Evolutionary conservation across 345 rosid species (phyloP).

Genomic region (Eucalyptus guilfoylei): DNA sequence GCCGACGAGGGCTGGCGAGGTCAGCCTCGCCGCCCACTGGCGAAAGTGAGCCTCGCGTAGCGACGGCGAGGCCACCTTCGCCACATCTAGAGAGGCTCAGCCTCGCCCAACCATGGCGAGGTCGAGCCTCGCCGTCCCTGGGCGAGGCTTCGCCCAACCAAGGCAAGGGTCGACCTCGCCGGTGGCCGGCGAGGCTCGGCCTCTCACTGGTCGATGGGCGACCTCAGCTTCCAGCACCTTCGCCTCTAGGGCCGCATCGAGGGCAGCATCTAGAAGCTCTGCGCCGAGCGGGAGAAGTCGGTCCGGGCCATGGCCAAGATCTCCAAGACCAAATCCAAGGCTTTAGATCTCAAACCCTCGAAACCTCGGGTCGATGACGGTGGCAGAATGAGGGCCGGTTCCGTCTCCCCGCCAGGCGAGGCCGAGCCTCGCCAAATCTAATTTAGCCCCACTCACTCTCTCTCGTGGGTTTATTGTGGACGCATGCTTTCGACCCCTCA

Average conservation of each 20-base stretch:
- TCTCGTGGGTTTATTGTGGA: not conserved
- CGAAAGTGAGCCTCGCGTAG: no score
- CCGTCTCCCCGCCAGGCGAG: constrained; percentile 28
- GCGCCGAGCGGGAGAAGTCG: constrained; percentile 25
- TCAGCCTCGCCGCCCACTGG: rapidly evolving
- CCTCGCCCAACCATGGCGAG: no score
- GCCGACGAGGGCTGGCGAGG: no score
- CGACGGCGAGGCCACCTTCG: rapidly evolving
- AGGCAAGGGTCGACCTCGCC: no score
- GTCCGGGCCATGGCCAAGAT: not conserved
- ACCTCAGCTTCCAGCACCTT: constrained; percentile 63
- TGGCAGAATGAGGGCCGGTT: constrained; percentile 4
- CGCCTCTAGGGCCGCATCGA: constrained; percentile 83
- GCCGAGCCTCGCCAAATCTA: rapidly evolving
- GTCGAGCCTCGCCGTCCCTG: rapidly evolving
- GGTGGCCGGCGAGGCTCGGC: constrained; percentile 59
- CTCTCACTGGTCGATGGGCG: constrained; percentile 86
- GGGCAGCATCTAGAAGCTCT: constrained; percentile 46
- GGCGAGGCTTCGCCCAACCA: no score
- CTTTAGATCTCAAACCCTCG: no score
- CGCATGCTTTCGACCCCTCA: not conserved
- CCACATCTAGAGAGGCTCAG: no score
- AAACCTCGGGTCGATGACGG: not conserved
- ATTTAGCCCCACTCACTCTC: not conserved
- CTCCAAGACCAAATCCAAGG: not conserved